These are phyloP conservation scores for Podaxis pistillaris DNA, from an alignment of 768 basidiomycete genomes.

Conservation along the genomic window DNA sequence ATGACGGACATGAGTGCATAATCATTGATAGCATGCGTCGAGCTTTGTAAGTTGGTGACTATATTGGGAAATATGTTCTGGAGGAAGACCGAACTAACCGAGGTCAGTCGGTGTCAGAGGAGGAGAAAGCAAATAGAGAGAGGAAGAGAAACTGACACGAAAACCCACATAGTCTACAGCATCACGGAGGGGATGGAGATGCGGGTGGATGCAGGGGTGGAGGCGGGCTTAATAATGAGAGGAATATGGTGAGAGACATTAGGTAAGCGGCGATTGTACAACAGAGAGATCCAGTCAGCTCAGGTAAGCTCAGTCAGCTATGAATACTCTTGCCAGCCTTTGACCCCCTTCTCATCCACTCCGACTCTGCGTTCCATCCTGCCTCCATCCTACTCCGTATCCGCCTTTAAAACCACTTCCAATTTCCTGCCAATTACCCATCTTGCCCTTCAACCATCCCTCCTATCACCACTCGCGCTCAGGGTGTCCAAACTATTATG, in stretches of 20 bases:
- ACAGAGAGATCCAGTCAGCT: background rate
- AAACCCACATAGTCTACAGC: background rate
- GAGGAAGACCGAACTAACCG: background rate
- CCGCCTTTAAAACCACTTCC: background rate
- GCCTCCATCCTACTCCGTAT: background rate
- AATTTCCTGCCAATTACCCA: background rate
- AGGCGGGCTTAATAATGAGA: background rate
- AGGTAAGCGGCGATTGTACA: slow-evolving; percentile 4
- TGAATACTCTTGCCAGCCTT: slow-evolving; percentile 17
- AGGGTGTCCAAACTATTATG: slow-evolving; percentile 26
- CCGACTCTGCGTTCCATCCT: slow-evolving; percentile 16
- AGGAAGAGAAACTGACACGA: background rate
- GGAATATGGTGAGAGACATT: background rate
- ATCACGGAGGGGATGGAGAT: slow-evolving; percentile 10
- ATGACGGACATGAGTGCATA: background rate
- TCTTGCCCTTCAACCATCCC: slow-evolving; percentile 16
- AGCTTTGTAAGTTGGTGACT: background rate
- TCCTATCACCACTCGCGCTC: slow-evolving; percentile 13
- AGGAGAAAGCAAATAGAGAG: background rate
- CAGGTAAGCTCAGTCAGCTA: slow-evolving; percentile 29
- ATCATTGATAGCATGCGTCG: background rate
- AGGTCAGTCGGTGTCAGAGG: background rate
- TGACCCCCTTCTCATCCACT: slow-evolving; percentile 27
- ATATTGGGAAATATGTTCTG: background rate
- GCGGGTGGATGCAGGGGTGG: background rate